Percentiles rank a stretch among this genome's conserved stretches.
Evolutionary conservation across 1,139 yeast species (phyloP).

Genomic region (Sporopachydermia cereana): DNA sequence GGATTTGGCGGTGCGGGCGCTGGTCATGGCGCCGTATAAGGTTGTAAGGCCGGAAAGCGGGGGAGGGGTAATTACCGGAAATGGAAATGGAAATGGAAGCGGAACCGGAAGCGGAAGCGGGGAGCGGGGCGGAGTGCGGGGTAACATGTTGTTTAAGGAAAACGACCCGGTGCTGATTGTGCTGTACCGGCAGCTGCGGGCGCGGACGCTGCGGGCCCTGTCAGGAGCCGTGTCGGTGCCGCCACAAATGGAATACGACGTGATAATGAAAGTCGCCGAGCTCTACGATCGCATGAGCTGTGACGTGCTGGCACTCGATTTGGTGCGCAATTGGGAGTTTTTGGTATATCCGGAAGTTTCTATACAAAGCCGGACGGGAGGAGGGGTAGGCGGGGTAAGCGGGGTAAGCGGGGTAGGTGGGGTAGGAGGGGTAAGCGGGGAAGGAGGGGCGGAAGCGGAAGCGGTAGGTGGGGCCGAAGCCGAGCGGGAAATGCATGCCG

Average conservation of each 20-base stretch:
- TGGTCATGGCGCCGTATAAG: conserved; percentile 29
- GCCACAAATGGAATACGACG: conserved; percentile 42
- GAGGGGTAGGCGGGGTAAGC: too few relatives aligned
- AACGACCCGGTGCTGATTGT: conserved; percentile 76
- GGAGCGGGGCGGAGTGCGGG: conserved; percentile 6
- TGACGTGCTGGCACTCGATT: conserved; percentile 56
- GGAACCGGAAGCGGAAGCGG: conserved; percentile 19
- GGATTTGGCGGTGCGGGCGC: conserved; percentile 48
- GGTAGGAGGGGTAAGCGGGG: too few relatives aligned
- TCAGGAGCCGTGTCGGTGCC: conserved; percentile 38
- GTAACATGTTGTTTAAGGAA: conserved; percentile 35
- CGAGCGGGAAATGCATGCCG: not conserved
- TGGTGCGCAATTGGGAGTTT: conserved; percentile 63
- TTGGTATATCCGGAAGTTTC: conserved; percentile 17
- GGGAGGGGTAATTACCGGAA: conserved; percentile 18
- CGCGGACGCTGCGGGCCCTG: conserved; percentile 34
- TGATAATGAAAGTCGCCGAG: conserved; percentile 48
- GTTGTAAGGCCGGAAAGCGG: conserved; percentile 14
- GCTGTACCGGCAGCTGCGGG: conserved; percentile 51
- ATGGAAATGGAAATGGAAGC: conserved; percentile 16
- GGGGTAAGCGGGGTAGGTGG: too few relatives aligned
- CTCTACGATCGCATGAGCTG: conserved; percentile 88
- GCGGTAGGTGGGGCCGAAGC: not conserved
- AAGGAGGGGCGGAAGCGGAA: not conserved
- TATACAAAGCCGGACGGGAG: conserved; percentile 11